phyloP scores from a whole-genome alignment of 257 asterid species.

The Plectranthus barbatus region DNA sequence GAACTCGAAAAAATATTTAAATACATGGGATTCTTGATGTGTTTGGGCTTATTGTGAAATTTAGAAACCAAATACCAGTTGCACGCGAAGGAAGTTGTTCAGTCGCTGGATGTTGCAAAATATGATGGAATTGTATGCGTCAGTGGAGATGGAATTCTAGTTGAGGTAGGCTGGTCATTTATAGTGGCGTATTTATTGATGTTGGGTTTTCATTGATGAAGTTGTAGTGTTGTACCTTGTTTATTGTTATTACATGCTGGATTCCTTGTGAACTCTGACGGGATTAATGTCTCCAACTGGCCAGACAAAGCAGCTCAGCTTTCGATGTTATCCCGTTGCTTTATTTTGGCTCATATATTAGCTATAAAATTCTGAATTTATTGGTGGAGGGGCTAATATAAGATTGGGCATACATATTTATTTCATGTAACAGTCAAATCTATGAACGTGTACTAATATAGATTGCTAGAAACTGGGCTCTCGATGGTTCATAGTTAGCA shows the following conservation, averaged over 20 bases:
- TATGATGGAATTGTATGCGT: conserved; percentile 89
- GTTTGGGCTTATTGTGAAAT: conserved; percentile 8
- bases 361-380: neutral
- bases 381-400: conserved; percentile 3
- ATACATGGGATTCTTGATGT: neutral
- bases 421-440: neutral
- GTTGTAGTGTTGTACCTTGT: neutral
- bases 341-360: neutral
- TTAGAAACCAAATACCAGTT: conserved; percentile 68
- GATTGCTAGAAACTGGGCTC: neutral
- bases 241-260: neutral
- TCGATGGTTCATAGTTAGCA: neutral
- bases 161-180: conserved; percentile 60
- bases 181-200: neutral
- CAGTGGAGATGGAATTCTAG: conserved; percentile 90
- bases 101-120: conserved; percentile 49
- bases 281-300: conserved; percentile 1
- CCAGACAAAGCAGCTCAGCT: neutral
- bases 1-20: neutral
- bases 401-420: neutral
- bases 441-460: neutral
- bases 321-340: neutral
- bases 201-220: neutral
- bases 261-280: neutral
- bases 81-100: conserved; percentile 81